phyloP scores from a whole-genome alignment of 2,329 filamentous ascomycete species.

The Trichoderma cornu-damae region DNA sequence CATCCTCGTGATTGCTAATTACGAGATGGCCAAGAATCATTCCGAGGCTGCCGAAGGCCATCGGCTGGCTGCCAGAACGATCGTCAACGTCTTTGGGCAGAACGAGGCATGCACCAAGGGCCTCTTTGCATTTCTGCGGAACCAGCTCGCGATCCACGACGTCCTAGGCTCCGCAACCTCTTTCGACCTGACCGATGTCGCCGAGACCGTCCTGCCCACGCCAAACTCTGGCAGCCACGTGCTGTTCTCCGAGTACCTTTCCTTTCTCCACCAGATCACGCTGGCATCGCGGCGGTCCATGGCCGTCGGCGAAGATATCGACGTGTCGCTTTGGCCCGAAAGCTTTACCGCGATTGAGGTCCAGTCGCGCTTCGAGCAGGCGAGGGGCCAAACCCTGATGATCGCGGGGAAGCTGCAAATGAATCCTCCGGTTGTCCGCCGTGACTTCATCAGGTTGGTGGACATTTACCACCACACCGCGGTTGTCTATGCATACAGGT shows the following conservation, averaged over 20 bases:
- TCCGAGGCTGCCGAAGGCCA: slow-evolving; percentile 28
- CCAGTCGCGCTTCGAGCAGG: slow-evolving; percentile 26
- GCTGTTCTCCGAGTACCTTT: slow-evolving; percentile 28
- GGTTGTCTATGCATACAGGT: slow-evolving; percentile 27
- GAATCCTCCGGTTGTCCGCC: slow-evolving; percentile 19
- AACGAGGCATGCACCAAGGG: slow-evolving; percentile 21
- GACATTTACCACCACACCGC: slow-evolving; percentile 29
- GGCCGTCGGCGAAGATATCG: neutral
- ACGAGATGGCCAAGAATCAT: slow-evolving; percentile 29
- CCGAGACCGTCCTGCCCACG: slow-evolving; percentile 22
- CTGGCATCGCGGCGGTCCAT: slow-evolving; percentile 21
- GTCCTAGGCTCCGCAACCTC: slow-evolving; percentile 28
- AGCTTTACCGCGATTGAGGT: slow-evolving; percentile 8
- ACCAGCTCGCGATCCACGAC: slow-evolving; percentile 29
- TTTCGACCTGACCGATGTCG: slow-evolving; percentile 25
- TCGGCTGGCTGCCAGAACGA: slow-evolving; percentile 27
- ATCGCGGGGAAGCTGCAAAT: slow-evolving; percentile 26
- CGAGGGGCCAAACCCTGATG: slow-evolving; percentile 27
- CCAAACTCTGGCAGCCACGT: slow-evolving; percentile 22
- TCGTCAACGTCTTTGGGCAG: slow-evolving; percentile 28
- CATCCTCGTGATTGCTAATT: slow-evolving; percentile 30
- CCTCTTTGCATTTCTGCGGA: slow-evolving; percentile 28
- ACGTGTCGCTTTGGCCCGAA: neutral
- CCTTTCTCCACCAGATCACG: slow-evolving; percentile 22
- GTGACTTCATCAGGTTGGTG: slow-evolving; percentile 28